Conservation (phyloP, 352 stramenopile species). For the Blastocystis sp. region DNA sequence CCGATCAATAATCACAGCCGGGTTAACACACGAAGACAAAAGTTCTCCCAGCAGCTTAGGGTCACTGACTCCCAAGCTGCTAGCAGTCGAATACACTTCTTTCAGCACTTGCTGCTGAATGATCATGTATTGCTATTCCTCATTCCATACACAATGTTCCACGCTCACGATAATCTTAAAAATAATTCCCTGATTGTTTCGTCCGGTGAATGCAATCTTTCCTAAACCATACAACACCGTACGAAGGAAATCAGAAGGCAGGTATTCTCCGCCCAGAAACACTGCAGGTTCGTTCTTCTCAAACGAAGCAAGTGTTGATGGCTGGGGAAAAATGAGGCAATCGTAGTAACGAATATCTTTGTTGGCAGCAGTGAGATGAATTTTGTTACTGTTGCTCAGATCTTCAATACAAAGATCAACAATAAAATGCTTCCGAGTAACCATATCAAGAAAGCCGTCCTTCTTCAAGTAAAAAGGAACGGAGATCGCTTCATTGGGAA, state of each 20-base stretch:
- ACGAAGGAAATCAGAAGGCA: neutral
- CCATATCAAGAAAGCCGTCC: neutral
- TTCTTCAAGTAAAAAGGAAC: conserved; percentile 4
- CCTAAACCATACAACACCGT: neutral
- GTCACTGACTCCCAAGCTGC: conserved; percentile 2
- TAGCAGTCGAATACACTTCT: conserved; percentile 35
- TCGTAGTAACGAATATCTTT: conserved; percentile 19
- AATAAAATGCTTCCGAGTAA: neutral
- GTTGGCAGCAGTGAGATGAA: neutral
- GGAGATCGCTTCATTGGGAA: neutral
- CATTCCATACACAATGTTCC: neutral
- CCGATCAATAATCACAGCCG: neutral
- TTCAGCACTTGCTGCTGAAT: conserved; percentile 54
- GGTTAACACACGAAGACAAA: neutral
- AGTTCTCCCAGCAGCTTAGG: neutral
- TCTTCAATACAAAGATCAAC: conserved; percentile 33
- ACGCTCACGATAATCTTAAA: conserved; percentile 54
- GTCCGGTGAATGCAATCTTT: neutral
- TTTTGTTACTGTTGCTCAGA: neutral
- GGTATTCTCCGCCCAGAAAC: neutral
- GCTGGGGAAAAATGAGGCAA: neutral
- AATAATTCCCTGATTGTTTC: conserved; percentile 44
- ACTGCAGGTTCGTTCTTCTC: conserved; percentile 27
- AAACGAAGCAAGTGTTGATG: conserved; percentile 30
- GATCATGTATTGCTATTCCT: conserved; percentile 26